phyloP scores from a whole-genome alignment of 2,329 filamentous ascomycete species.

The Juglanconis oblonga region DNA sequence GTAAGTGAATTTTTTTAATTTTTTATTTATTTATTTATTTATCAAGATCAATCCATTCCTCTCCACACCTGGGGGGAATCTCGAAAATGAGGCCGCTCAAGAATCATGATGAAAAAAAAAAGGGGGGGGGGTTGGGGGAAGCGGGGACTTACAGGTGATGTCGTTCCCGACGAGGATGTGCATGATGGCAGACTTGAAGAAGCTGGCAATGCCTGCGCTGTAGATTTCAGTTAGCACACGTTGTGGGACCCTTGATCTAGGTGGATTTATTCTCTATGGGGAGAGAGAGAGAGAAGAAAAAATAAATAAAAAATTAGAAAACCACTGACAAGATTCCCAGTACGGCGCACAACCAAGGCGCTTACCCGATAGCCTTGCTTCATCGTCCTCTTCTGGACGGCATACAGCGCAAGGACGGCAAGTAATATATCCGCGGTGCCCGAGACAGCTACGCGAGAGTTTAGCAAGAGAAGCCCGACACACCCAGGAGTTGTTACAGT shows the following conservation, averaged over 20 bases:
- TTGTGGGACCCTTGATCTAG: too few species aligned
- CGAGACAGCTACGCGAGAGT: neutral
- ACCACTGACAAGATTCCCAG: neutral
- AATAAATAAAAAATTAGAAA: too few species aligned
- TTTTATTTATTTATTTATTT: too few species aligned
- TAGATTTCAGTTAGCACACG: neutral
- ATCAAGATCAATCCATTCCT: too few species aligned
- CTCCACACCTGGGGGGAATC: too few species aligned
- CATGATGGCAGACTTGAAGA: conserved; percentile 2
- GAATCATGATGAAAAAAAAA: too few species aligned
- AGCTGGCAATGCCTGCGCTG: conserved; percentile 3
- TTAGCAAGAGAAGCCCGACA: neutral
- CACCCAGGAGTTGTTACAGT: neutral
- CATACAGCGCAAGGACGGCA: neutral
- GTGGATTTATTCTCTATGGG: too few species aligned
- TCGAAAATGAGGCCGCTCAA: too few species aligned
- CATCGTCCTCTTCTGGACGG: neutral
- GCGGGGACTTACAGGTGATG: conserved; percentile 3
- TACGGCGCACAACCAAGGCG: neutral
- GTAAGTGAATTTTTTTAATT: neutral
- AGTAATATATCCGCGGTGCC: neutral
- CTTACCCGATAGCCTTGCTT: conserved; percentile 5
- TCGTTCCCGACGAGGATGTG: conserved; percentile 3
- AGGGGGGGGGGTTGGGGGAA: too few species aligned
- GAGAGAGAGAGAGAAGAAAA: too few species aligned